Conservation (phyloP, 495 filamentous ascomycete species). For the Chaetomium fimeti region DNA sequence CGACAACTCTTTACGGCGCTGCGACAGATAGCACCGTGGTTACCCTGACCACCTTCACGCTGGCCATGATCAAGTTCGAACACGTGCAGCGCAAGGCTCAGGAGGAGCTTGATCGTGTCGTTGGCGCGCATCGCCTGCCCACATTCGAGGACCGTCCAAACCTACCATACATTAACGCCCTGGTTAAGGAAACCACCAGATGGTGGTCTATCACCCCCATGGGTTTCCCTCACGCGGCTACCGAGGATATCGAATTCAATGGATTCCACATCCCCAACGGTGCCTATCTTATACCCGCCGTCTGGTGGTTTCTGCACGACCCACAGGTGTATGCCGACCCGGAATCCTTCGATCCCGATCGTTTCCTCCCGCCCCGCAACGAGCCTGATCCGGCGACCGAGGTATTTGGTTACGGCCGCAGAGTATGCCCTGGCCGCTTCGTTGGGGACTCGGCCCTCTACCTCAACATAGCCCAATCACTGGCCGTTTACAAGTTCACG, state of each 20-base stretch:
- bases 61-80: neutral
- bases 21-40: neutral
- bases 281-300: neutral
- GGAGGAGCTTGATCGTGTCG: neutral
- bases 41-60: neutral
- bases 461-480: neutral
- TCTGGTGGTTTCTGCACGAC: neutral
- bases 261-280: conserved; percentile 1
- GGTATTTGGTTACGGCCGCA: neutral
- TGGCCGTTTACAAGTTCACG: neutral
- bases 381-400: neutral
- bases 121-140: neutral
- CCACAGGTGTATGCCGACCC: neutral
- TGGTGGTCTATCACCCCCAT: neutral
- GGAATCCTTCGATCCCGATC: neutral
- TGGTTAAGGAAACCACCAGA: neutral
- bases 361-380: neutral
- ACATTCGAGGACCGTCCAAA: neutral
- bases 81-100: neutral
- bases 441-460: neutral
- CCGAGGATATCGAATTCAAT: neutral
- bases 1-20: neutral
- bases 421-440: neutral
- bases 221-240: neutral
- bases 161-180: neutral